Percentiles rank a stretch among this genome's conserved stretches.
phyloP scores from a whole-genome alignment of 768 basidiomycete species.

The Tulasnella sp. region DNA sequence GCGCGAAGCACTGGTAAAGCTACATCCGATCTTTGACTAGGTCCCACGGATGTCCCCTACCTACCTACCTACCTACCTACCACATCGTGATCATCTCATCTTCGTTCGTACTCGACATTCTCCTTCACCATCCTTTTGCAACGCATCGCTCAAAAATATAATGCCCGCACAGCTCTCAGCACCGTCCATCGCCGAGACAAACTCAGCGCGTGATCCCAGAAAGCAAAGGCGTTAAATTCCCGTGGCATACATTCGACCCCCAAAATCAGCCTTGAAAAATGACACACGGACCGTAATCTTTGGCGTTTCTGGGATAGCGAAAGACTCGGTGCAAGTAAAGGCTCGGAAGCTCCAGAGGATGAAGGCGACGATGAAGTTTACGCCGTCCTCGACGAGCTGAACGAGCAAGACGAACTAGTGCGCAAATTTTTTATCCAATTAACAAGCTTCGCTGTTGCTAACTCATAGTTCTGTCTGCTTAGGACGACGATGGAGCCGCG shows the following conservation, averaged over 20 bases:
- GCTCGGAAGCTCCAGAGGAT: constrained; percentile 53
- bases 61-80: too few species aligned
- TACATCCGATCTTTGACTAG: too few species aligned
- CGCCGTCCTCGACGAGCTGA: constrained; percentile 50
- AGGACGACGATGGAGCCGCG: constrained; percentile 14
- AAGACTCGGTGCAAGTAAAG: constrained; percentile 40
- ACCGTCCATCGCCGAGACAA: constrained; percentile 56
- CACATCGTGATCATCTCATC: not conserved
- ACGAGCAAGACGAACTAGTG: not conserved
- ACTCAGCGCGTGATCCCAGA: constrained; percentile 73
- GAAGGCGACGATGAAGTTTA: constrained; percentile 50
- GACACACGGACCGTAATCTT: not conserved
- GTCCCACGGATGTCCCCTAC: too few species aligned
- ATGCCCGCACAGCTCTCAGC: not conserved
- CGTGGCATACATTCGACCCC: constrained; percentile 33
- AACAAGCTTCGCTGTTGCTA: not conserved
- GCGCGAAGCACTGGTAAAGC: too few species aligned
- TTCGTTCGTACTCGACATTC: not conserved
- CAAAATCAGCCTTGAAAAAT: not conserved
- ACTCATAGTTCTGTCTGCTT: not conserved
- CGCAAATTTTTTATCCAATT: not conserved
- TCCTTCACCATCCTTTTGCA: not conserved
- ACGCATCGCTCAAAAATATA: not conserved
- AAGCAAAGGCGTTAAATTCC: constrained; percentile 82
- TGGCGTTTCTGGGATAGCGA: constrained; percentile 39